These are phyloP conservation scores for Phoma sp. DNA, from an alignment of 2,329 filamentous ascomycete genomes.

Conservation along the genomic window DNA sequence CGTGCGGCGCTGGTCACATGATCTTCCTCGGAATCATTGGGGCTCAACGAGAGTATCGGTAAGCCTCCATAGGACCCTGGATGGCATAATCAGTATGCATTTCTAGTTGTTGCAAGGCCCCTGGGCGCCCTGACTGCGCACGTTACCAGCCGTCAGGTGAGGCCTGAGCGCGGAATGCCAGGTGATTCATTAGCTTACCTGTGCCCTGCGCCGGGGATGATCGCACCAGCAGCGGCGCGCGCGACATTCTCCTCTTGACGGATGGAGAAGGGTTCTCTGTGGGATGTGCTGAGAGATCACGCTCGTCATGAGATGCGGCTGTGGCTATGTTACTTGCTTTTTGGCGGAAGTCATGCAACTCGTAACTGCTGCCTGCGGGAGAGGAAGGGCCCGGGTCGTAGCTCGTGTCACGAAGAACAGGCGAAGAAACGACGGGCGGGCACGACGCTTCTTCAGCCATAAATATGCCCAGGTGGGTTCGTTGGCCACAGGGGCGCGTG, in stretches of 20 bases:
- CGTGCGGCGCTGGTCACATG: constrained; percentile 35
- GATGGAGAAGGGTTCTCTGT: constrained; percentile 24
- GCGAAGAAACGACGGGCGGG: constrained; percentile 28
- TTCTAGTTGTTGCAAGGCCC: background rate
- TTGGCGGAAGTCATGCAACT: constrained; percentile 38
- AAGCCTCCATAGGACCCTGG: constrained; percentile 66
- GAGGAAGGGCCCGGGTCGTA: constrained; percentile 23
- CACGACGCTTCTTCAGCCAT: constrained; percentile 31
- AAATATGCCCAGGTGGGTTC: constrained; percentile 25
- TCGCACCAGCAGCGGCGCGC: constrained; percentile 64
- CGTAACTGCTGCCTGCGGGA: constrained; percentile 38
- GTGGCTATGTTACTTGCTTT: constrained; percentile 39
- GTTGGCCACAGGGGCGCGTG: constrained; percentile 29
- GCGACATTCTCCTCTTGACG: constrained; percentile 52
- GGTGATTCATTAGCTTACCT: constrained; percentile 31
- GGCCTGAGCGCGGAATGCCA: constrained; percentile 16
- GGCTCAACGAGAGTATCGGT: constrained; percentile 54
- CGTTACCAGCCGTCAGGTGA: constrained; percentile 2
- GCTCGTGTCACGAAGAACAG: constrained; percentile 32
- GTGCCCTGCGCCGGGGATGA: constrained; percentile 68
- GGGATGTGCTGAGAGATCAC: constrained; percentile 19
- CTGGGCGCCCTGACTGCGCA: constrained; percentile 1
- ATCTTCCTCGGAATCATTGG: constrained; percentile 46
- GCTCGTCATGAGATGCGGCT: constrained; percentile 41
- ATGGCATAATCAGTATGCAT: constrained; percentile 2